Evolutionary conservation across 257 asterid genomes (phyloP).

Genomic region (Solanum chaucha): DNA sequence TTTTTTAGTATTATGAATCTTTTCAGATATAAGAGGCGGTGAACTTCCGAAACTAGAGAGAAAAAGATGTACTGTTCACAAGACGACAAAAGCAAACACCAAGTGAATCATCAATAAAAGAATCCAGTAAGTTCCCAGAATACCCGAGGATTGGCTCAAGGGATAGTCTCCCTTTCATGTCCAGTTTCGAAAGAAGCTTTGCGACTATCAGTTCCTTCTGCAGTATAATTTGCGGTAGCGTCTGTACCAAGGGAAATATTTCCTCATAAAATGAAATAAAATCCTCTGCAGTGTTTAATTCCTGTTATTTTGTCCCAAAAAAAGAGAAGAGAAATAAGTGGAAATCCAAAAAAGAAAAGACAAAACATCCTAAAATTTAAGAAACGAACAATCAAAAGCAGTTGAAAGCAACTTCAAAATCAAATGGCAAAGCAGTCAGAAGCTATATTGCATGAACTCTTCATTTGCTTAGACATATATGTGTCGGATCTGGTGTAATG

Average conservation of each 20-base stretch:
- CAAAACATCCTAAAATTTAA: neutral
- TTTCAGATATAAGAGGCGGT: neutral
- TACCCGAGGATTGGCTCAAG: constrained; percentile 81
- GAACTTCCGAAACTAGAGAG: neutral
- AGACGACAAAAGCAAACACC: neutral
- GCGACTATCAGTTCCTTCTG: constrained; percentile 62
- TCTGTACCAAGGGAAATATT: constrained; percentile 75
- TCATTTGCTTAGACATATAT: neutral
- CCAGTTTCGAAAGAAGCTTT: constrained; percentile 49
- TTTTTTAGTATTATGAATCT: neutral
- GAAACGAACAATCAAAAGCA: neutral
- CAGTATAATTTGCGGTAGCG: constrained; percentile 77
- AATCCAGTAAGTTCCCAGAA: neutral
- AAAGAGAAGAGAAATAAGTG: neutral
- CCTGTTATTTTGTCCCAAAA: constrained; percentile 33
- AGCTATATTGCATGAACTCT: neutral
- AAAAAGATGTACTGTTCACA: neutral
- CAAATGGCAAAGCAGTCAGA: neutral
- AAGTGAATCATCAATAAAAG: neutral
- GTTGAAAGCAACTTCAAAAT: neutral
- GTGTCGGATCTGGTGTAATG: neutral
- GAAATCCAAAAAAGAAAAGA: neutral
- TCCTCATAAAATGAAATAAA: constrained; percentile 84
- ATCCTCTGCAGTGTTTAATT: constrained; percentile 85
- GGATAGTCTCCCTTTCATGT: constrained; percentile 67